Evolutionary conservation across 2,329 filamentous ascomycete genomes (phyloP).

Genomic region (Neoscytalidium dimidiatum): DNA sequence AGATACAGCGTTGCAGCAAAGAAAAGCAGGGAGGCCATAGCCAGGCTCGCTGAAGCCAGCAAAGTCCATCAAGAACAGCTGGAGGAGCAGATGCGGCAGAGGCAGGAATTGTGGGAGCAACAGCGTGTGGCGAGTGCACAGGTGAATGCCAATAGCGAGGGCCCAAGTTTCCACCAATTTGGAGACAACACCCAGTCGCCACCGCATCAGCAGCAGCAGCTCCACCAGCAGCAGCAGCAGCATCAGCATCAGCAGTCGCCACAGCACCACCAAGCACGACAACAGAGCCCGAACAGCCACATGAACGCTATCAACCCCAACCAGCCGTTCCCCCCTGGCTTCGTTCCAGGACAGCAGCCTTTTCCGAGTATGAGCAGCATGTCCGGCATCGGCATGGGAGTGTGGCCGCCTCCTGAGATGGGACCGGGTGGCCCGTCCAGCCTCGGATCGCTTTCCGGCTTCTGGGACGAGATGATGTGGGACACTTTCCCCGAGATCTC

Average conservation of each 20-base stretch:
- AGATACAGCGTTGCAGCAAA: slow-evolving; percentile 48
- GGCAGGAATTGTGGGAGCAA: background rate
- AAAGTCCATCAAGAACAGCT: slow-evolving; percentile 25
- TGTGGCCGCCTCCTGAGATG: slow-evolving; percentile 20
- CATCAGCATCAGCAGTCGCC: background rate
- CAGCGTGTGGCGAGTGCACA: background rate
- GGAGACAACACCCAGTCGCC: background rate
- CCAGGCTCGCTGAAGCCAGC: slow-evolving; percentile 44
- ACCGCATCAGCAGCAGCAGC: background rate
- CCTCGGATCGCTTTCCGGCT: slow-evolving; percentile 32
- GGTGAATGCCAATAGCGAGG: background rate
- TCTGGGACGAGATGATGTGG: slow-evolving; percentile 48
- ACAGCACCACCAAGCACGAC: background rate
- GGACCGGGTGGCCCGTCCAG: slow-evolving; percentile 21
- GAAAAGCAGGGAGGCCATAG: slow-evolving; percentile 44
- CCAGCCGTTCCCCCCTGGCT: background rate
- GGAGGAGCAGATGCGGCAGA: slow-evolving; percentile 11
- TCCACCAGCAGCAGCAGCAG: slow-evolving; percentile 11
- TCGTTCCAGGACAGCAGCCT: background rate
- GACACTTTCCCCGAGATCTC: slow-evolving; percentile 41
- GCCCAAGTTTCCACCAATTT: background rate
- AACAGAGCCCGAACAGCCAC: slow-evolving; percentile 19
- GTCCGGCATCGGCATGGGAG: slow-evolving; percentile 25
- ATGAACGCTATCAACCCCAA: slow-evolving; percentile 12
- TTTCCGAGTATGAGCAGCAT: slow-evolving; percentile 19